A percentile compares a stretch with the other conserved stretches of the same genome.
phyloP scores from a whole-genome alignment of 768 basidiomycete species.

The Mycena filopes region DNA sequence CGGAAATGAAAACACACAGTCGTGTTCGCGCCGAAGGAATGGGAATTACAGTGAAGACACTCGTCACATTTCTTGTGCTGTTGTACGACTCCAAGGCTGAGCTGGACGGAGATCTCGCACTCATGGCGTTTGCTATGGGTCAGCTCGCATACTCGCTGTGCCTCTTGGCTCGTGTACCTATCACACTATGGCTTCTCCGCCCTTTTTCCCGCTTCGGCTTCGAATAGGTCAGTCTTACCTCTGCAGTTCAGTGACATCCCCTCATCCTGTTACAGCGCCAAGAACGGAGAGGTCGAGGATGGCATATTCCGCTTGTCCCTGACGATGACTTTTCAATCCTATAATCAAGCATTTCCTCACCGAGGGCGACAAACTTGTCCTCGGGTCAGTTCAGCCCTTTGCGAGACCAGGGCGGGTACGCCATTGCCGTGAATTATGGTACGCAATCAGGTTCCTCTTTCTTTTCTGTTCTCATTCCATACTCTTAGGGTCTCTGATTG shows the following conservation, averaged over 20 bases:
- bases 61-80: conserved; percentile 76
- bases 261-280: conserved; percentile 7
- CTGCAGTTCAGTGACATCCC: background rate
- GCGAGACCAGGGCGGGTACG: conserved; percentile 93
- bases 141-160: conserved; percentile 79
- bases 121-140: conserved; percentile 88
- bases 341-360: conserved; percentile 95
- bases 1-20: conserved; percentile 70
- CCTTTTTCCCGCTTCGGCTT: conserved; percentile 44
- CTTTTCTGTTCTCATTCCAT: conserved; percentile 2
- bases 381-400: conserved; percentile 87
- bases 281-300: conserved; percentile 50
- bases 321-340: conserved; percentile 90
- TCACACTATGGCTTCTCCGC: conserved; percentile 47
- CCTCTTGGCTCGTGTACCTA: conserved; percentile 68
- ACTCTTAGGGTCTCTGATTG: conserved; percentile 85
- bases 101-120: conserved; percentile 57
- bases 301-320: conserved; percentile 70
- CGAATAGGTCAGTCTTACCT: conserved; percentile 35
- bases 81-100: conserved; percentile 54
- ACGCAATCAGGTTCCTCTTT: conserved; percentile 9
- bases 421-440: conserved; percentile 97
- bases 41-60: conserved; percentile 79
- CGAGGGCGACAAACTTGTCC: conserved; percentile 92
- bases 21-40: conserved; percentile 89